Conservation (phyloP, 2,329 filamentous ascomycete species). For the Cladophialophora carrionii region DNA sequence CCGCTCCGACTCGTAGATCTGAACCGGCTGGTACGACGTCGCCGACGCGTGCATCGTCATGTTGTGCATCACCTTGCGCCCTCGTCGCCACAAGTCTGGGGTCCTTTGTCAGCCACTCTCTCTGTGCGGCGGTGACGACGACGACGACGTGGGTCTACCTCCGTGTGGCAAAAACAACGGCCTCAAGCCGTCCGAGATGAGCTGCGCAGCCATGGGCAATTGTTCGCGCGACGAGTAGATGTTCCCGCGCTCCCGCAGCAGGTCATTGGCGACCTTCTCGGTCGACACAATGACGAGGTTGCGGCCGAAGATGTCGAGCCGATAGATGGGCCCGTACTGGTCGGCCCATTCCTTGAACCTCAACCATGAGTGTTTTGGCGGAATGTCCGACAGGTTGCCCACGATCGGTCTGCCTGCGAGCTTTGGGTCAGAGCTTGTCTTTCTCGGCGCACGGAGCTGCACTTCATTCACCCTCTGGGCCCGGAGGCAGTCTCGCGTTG, state of each 20-base stretch:
- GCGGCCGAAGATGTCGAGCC: constrained; percentile 50
- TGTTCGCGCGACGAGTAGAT: constrained; percentile 47
- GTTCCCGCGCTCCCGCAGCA: constrained; percentile 48
- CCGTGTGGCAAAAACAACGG: constrained; percentile 43
- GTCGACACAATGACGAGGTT: constrained; percentile 46
- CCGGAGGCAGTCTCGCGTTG: constrained; percentile 18
- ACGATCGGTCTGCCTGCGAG: constrained; percentile 37
- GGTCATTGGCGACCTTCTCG: constrained; percentile 49
- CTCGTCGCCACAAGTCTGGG: constrained; percentile 41
- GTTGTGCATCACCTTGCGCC: constrained; percentile 44
- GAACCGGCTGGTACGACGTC: constrained; percentile 41
- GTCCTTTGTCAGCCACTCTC: not conserved
- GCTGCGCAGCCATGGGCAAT: constrained; percentile 43
- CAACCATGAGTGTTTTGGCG: constrained; percentile 47
- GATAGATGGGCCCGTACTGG: constrained; percentile 49
- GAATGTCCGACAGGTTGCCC: constrained; percentile 46
- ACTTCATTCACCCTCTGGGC: constrained; percentile 19
- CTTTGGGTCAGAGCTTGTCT: not conserved
- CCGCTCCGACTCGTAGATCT: constrained; percentile 42
- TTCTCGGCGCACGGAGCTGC: not conserved
- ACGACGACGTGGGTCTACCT: constrained; percentile 6
- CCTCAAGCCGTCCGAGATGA: constrained; percentile 41
- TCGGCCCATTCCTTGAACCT: constrained; percentile 48
- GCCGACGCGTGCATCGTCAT: constrained; percentile 42
- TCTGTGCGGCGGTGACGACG: not conserved